Evolutionary conservation across 345 rosid genomes (phyloP), one percentile per base, ranked within the genome.

Genomic region (Hibiscus trionum): DNA sequence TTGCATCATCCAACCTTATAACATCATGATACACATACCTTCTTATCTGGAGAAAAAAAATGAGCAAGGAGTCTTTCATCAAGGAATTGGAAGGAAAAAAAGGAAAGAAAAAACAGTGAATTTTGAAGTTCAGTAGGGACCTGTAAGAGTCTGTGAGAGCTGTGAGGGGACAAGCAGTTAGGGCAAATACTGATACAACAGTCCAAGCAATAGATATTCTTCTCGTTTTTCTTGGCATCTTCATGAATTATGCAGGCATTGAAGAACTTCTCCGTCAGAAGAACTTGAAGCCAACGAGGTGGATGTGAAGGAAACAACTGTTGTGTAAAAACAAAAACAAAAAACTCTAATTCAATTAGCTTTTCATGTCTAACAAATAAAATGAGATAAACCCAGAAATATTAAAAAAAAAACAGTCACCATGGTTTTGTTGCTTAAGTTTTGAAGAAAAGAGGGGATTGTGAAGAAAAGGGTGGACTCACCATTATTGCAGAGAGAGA

Each of bases 11-110:
- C 58, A 93, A 50, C 66, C 90, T 83, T 49, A 93, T 63, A 58
- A 93, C 98, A 70, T 93, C 98, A n/a, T 86, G 79, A 47, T 93
- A 93, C 26, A 93, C 94, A 74, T 93, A 93, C 74, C 98, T 87
- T 72, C 98, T 86, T 73, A 93, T 85, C 97, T 93, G 89, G 55
- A 76, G n/a, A 21, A 21, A 78, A 66, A 21, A 9, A 16, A 31
- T 19, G 15, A 7, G 27, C 16, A 0, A 61, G 24, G 17, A 16
- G 19, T n/a, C 1, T 11, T 15, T 11, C 37, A 8, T n/a, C 4
- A 33, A 26, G 56, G 21, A 11, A 66, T 14, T 39, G 26, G 7
- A 11, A 46, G 59, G 63, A 46, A 24, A 2, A 9, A n/a, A 21
- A 11, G 8, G 9, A 64, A 26, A 29, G 49, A 27, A 11, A 11